These are phyloP conservation scores for Endogone sp. DNA, from an alignment of 192 early-diverging fungal genomes.

Conservation along the genomic window DNA sequence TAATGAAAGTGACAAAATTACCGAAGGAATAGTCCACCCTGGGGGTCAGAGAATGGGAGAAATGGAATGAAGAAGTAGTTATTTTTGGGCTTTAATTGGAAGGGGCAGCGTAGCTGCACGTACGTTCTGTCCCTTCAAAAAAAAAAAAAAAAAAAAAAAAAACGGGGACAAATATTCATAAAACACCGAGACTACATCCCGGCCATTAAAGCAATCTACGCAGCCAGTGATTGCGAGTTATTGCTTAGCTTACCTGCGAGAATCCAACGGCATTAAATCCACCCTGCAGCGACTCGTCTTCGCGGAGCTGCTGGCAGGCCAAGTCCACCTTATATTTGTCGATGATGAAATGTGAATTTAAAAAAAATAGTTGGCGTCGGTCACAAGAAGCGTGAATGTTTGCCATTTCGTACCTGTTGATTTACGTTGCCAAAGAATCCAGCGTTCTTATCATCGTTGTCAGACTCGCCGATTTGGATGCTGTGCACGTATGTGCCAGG, in stretches of 20 bases:
- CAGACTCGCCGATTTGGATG: slow-evolving; percentile 60
- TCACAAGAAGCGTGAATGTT: not conserved
- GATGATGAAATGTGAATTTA: not conserved
- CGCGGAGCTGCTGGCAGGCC: slow-evolving; percentile 68
- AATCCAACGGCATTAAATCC: slow-evolving; percentile 94
- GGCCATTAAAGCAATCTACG: no score
- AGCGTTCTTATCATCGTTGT: slow-evolving; percentile 69
- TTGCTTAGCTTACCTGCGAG: slow-evolving; percentile 61
- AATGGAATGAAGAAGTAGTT: no score
- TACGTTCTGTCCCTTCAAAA: no score
- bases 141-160: no score
- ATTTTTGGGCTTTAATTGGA: no score
- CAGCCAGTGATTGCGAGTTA: no score
- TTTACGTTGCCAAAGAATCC: slow-evolving; percentile 88
- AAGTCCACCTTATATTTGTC: slow-evolving; percentile 51
- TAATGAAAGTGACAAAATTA: no score
- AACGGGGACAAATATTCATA: no score
- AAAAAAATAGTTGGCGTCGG: not conserved
- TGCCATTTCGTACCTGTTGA: slow-evolving; percentile 55
- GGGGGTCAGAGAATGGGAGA: no score
- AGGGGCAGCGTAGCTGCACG: no score
- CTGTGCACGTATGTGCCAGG: slow-evolving; percentile 78
- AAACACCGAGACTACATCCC: no score
- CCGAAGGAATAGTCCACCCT: slow-evolving; percentile 40
- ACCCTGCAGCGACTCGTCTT: slow-evolving; percentile 52